Base-by-base conservation (phyloP, 75 land plant species). In the Ceratopteris richardii region DNA sequence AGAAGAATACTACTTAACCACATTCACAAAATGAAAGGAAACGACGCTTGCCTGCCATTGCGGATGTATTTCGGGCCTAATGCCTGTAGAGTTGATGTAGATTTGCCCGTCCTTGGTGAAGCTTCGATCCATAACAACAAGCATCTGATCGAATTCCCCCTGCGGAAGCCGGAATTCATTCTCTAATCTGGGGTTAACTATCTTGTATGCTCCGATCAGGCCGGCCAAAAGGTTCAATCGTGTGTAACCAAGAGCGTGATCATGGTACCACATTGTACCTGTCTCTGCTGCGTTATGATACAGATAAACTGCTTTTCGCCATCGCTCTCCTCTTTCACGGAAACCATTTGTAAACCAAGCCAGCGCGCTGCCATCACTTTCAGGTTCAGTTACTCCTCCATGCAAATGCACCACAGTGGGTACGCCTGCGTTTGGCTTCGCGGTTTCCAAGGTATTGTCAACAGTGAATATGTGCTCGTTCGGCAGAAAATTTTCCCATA, bases 21-120 rank as follows among this genome's bases (percentile, higher is more conserved):
- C n/a, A n/a, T n/a, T n/a, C n/a, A n/a, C n/a, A n/a, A n/a, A 23
- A 23, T 58, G n/a, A n/a, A n/a, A n/a, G n/a, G n/a, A n/a, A n/a
- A n/a, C n/a, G n/a, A n/a, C n/a, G n/a, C n/a, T n/a, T 21, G 66
- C 73, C 33, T 73, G 70, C 92, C 92, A 87, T 41, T 80, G 74
- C 1, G 88, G 88, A 40, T 87, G 92, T 12, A 87, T 84, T 26
- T 31, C 18, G 10, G 92, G 88, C 25, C 81, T 84, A 61, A 76
- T 56, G 2, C 92, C 92, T 0, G 69, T 78, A 24, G 67, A 16
- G 52, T 80, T 75, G 66, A 87, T 64, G 78, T 75, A 87, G 13
- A 87, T 62, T 0, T 83, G 74, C 3, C 91, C 91, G 52, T 87
- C 71, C 0, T 25, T 12, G 2, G 27, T 31, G 59, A 87, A 84